These are phyloP conservation scores for Chrysophaeum taylorii DNA, from an alignment of 352 stramenopile genomes.

Conservation along the genomic window DNA sequence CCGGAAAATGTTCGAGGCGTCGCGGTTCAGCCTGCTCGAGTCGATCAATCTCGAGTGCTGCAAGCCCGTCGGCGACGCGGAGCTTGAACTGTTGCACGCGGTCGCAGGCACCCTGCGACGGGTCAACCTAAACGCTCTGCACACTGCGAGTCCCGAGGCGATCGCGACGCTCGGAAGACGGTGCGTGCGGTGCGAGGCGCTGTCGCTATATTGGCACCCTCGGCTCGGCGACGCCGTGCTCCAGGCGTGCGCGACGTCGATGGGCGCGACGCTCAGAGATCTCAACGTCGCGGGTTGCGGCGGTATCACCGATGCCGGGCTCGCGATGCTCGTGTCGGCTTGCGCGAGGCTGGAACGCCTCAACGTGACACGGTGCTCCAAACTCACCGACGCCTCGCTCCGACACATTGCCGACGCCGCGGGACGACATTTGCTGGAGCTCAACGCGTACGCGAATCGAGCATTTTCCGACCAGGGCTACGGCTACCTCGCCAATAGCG, in stretches of 20 bases:
- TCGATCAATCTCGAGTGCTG: not conserved
- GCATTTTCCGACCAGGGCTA: not conserved
- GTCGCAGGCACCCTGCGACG: not conserved
- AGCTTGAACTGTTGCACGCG: not conserved
- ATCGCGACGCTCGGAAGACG: not conserved
- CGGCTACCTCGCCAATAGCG: not conserved
- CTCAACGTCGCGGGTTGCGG: not conserved
- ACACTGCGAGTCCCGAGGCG: not conserved
- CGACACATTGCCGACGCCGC: not conserved
- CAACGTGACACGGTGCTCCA: constrained; percentile 7
- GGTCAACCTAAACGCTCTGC: not conserved
- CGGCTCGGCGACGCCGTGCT: not conserved
- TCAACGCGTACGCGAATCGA: not conserved
- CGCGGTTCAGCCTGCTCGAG: not conserved
- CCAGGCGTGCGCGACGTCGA: not conserved
- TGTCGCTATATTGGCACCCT: not conserved
- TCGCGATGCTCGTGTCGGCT: not conserved
- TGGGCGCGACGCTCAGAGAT: not conserved
- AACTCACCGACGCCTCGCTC: constrained; percentile 8
- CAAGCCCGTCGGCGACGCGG: not conserved
- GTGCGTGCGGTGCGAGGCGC: not conserved
- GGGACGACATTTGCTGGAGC: not conserved
- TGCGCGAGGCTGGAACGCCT: not conserved
- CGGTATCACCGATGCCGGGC: not conserved
- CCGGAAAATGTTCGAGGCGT: too few species aligned